A percentile compares a stretch with the other conserved stretches of the same genome.
Conservation (phyloP, 495 filamentous ascomycete genomes). For the Aspergillus wentii region DNA sequence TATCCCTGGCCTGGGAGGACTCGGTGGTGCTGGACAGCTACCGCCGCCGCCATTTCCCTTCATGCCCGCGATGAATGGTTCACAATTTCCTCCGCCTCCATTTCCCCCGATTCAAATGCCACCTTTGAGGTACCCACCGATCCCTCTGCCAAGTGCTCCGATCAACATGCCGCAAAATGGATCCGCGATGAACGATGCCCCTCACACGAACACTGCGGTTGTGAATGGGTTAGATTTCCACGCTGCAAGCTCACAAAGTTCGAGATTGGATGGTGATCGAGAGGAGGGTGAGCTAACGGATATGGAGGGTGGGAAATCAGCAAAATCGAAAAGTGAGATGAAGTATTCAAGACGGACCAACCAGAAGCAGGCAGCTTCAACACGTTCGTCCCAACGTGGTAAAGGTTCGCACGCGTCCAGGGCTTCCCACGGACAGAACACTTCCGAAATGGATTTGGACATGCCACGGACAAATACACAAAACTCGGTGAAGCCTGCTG, state of each 20-base stretch:
- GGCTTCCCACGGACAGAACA: too few species aligned
- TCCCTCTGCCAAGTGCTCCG: conserved; percentile 17
- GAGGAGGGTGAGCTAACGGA: conserved; percentile 79
- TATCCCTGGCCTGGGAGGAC: conserved; percentile 18
- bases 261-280: conserved; percentile 22
- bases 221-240: too few species aligned
- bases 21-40: conserved; percentile 15
- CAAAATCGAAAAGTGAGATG: conserved; percentile 1
- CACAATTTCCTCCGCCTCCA: conserved; percentile 18
- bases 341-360: too few species aligned
- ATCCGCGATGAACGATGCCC: conserved; percentile 2
- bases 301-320: conserved; percentile 44
- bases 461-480: too few species aligned
- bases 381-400: too few species aligned
- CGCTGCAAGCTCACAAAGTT: neutral
- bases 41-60: conserved; percentile 30
- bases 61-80: conserved; percentile 20
- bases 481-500: too few species aligned
- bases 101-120: conserved; percentile 25
- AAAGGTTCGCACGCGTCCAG: too few species aligned
- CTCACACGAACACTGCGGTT: neutral
- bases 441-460: too few species aligned
- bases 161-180: conserved; percentile 5
- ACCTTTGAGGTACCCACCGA: conserved; percentile 16
- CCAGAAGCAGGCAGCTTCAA: too few species aligned